phyloP scores from a whole-genome alignment of 352 stramenopile genomes.

The Pilasporangium apinafurcum region DNA sequence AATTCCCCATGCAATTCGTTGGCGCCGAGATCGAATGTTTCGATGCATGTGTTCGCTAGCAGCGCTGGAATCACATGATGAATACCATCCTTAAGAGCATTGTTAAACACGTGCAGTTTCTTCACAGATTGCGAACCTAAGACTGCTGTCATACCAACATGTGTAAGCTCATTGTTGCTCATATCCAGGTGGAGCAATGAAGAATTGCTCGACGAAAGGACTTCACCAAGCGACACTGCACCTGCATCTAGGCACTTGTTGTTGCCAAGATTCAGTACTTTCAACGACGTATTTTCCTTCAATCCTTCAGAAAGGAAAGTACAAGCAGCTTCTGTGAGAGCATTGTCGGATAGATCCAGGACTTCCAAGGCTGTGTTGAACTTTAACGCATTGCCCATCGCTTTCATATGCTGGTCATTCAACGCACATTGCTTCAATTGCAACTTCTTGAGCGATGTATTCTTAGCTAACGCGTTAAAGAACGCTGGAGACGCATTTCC shows the following conservation, averaged over 20 bases:
- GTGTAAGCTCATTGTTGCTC: constrained; percentile 60
- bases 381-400: constrained; percentile 34
- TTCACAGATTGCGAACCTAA: constrained; percentile 35
- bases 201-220: constrained; percentile 24
- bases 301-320: constrained; percentile 37
- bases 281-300: constrained; percentile 32
- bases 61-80: constrained; percentile 40
- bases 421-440: constrained; percentile 65
- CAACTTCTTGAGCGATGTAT: constrained; percentile 59
- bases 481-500: constrained; percentile 25
- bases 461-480: constrained; percentile 48
- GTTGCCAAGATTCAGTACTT: constrained; percentile 42
- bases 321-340: constrained; percentile 24
- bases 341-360: constrained; percentile 70
- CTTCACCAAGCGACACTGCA: constrained; percentile 22
- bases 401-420: constrained; percentile 24
- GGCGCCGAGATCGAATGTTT: constrained; percentile 59
- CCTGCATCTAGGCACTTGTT: constrained; percentile 57
- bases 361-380: constrained; percentile 42
- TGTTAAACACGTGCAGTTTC: constrained; percentile 76
- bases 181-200: constrained; percentile 54
- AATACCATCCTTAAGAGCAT: constrained; percentile 50
- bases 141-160: constrained; percentile 33
- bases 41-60: constrained; percentile 39
- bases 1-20: constrained; percentile 63